A percentile compares a stretch with the other conserved stretches of the same genome.
Evolutionary conservation across 2,329 filamentous ascomycete species (phyloP).

Genomic region (Ascochyta clinopodiicola): DNA sequence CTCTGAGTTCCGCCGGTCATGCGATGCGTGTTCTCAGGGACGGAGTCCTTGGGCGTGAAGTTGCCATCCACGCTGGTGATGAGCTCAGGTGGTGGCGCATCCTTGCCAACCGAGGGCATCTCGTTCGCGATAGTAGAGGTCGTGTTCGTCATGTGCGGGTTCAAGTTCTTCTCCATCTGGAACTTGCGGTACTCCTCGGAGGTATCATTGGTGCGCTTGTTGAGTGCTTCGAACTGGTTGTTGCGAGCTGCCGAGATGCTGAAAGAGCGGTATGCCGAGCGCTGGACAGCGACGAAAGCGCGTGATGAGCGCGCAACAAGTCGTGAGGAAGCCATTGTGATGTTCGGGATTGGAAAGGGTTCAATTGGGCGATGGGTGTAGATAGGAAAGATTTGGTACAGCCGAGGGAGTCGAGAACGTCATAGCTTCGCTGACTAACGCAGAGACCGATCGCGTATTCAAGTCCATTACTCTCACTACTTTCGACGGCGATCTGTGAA

Average conservation of each 20-base stretch:
- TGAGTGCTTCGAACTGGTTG: slow-evolving; percentile 51
- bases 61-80: slow-evolving; percentile 62
- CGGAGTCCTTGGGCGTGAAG: slow-evolving; percentile 65
- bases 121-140: slow-evolving; percentile 69
- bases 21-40: slow-evolving; percentile 67
- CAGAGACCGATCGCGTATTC: slow-evolving; percentile 19
- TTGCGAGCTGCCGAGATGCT: slow-evolving; percentile 45
- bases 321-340: slow-evolving; percentile 56
- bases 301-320: slow-evolving; percentile 55
- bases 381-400: slow-evolving; percentile 19
- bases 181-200: slow-evolving; percentile 61
- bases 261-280: slow-evolving; percentile 47
- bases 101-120: slow-evolving; percentile 65
- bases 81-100: slow-evolving; percentile 66
- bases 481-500: not conserved
- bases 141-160: slow-evolving; percentile 69
- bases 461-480: slow-evolving; percentile 25
- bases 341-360: slow-evolving; percentile 1
- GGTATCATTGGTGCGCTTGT: slow-evolving; percentile 60
- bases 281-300: slow-evolving; percentile 45
- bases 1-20: slow-evolving; percentile 70
- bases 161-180: slow-evolving; percentile 64
- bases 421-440: slow-evolving; percentile 30
- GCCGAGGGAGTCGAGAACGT: slow-evolving; percentile 34
- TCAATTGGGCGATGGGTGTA: slow-evolving; percentile 24